A percentile compares a stretch with the other conserved stretches of the same genome.
These are phyloP conservation scores for Rubus idaeus DNA, from an alignment of 306 rosid species.

Conservation along the genomic window DNA sequence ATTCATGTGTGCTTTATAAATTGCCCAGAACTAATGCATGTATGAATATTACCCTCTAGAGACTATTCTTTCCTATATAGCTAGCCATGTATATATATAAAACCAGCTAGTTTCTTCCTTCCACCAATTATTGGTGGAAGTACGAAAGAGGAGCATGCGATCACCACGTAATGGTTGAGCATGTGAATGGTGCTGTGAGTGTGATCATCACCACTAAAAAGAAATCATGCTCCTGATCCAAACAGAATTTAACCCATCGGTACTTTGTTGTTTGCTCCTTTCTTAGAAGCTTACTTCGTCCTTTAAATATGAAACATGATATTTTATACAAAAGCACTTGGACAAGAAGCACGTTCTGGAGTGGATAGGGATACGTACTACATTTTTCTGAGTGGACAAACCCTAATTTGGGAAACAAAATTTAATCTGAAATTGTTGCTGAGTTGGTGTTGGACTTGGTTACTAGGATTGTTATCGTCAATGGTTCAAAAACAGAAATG, in stretches of 20 bases:
- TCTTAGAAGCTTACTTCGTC: background rate
- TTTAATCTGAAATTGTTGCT: conserved; percentile 38
- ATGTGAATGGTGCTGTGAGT: conserved; percentile 45
- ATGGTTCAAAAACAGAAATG: conserved; percentile 14
- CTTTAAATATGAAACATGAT: background rate
- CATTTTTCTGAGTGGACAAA: background rate
- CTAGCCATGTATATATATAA: background rate
- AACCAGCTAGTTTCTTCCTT: conserved; percentile 24
- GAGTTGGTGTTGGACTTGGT: conserved; percentile 3
- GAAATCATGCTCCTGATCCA: background rate
- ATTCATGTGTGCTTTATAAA: background rate
- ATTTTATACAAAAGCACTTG: conserved; percentile 2
- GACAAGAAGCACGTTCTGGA: conserved; percentile 5
- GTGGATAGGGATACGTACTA: background rate
- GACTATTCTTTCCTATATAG: background rate
- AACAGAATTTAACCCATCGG: background rate
- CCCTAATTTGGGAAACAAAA: conserved; percentile 38
- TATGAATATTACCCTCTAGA: background rate
- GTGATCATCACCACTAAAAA: conserved; percentile 38
- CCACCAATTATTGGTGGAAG: conserved; percentile 60
- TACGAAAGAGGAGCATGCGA: conserved; percentile 45
- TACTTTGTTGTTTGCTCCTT: background rate
- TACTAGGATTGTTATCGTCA: conserved; percentile 2
- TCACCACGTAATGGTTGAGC: conserved; percentile 47
- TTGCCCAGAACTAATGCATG: background rate